phyloP scores from a whole-genome alignment of 1,139 yeast genomes.

The Magnusiomyces tetraspermus region DNA sequence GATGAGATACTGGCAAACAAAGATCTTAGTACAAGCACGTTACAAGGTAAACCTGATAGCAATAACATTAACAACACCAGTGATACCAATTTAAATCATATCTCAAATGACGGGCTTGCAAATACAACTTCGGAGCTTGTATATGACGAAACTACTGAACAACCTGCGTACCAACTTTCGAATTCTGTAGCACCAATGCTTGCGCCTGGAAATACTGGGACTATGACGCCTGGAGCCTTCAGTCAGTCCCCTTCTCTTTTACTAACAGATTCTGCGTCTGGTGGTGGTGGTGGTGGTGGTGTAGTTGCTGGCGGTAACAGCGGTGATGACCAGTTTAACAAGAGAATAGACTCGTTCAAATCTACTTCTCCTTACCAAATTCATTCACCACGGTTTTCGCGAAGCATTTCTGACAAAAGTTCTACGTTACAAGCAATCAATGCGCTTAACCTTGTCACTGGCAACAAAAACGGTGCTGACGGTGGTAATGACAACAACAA shows the following conservation, averaged over 20 bases:
- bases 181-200: background rate
- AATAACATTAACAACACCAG: no score
- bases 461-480: no score
- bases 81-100: no score
- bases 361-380: background rate
- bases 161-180: background rate
- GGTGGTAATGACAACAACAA: no score
- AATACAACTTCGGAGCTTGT: background rate
- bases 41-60: no score
- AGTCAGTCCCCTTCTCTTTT: background rate
- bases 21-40: no score
- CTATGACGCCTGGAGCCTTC: background rate
- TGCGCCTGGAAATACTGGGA: background rate
- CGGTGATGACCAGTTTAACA: background rate
- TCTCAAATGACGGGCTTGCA: background rate
- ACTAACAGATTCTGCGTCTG: background rate
- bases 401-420: slow-evolving; percentile 10
- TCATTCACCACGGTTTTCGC: background rate
- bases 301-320: no score
- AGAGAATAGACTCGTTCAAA: background rate
- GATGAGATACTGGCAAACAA: no score
- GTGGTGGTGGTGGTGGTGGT: no score
- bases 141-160: background rate
- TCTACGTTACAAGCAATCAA: slow-evolving; percentile 12
- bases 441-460: slow-evolving; percentile 2